Evolutionary conservation across 805 yeast species (phyloP), one percentile per base, ranked within the genome.

Genomic region (Saturnispora ahearnii): DNA sequence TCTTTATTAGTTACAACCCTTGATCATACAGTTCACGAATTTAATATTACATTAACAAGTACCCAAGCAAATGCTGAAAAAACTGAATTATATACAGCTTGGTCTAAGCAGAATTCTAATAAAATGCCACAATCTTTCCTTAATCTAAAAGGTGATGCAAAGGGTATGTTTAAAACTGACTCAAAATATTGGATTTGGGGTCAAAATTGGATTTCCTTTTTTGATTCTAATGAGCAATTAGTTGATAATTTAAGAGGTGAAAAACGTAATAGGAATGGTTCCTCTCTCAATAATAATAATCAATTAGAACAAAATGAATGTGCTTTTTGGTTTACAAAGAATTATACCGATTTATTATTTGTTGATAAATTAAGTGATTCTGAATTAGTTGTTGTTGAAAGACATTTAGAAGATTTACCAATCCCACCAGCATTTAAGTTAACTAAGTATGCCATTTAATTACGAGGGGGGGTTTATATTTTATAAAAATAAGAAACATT

Each of bases 161-260:
- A 78, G 52, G 96, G 96, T 13, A 64, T 86, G 11, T 87, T 85
- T 60, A 60, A 63, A 3, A 65, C 67, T 32, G 56, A 66, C 1
- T 59, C 56, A 21, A 72, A 78, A 50, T 68, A 84, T 13, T 91
- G 96, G 96, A 66, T 88, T n/a, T 89, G 87, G 78, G 95, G 96
- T 1, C 73, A 85, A 21, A 77, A 77, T 46, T 91, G 96, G 95
- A 56, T 90, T 13, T 77, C 84, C 4, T 85, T 77, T 62, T 74
- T 91, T 45, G 91, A 91, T 63, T 66, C 86, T 7, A 40, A 44
- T 21, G 48, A 49, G 36, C 30, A 42, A 29, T 41, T 55, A 38
- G 38, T 49, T 8, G 33, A 24, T 31, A 30, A 28, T 33, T 21
- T 41, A 6, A 45, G 30, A 45, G 60, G 51, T 58, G 63, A 55